Conservation (phyloP, 2,329 filamentous ascomycete species). For the Graphilbum sp. region DNA sequence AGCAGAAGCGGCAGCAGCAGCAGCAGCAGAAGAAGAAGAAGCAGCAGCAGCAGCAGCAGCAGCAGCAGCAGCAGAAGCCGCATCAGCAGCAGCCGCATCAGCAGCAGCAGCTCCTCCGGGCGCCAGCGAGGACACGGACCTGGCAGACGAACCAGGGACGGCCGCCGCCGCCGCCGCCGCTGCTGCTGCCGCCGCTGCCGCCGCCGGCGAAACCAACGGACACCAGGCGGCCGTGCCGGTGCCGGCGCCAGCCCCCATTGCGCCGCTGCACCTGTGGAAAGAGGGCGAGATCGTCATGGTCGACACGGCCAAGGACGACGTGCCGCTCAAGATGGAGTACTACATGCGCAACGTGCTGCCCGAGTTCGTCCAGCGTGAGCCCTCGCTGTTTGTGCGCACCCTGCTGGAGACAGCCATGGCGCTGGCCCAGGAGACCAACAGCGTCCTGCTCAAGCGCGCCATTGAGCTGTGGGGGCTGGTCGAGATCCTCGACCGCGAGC, state of each 20-base stretch:
- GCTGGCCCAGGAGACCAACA: slow-evolving; percentile 30
- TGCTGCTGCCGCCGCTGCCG: too few relatives aligned
- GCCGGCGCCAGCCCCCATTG: slow-evolving; percentile 13
- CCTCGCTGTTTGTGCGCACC: slow-evolving; percentile 41
- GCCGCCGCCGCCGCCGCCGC: too few relatives aligned
- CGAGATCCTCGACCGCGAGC: slow-evolving; percentile 47
- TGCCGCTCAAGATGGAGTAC: slow-evolving; percentile 39
- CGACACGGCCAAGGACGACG: slow-evolving; percentile 43
- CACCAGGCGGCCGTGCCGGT: slow-evolving; percentile 10
- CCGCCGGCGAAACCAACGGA: too few relatives aligned
- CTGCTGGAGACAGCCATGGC: slow-evolving; percentile 34
- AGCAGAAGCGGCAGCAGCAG: slow-evolving; percentile 7
- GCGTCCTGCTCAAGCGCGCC: slow-evolving; percentile 38
- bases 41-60: neutral
- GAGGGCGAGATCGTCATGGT: slow-evolving; percentile 31
- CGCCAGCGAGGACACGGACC: too few relatives aligned
- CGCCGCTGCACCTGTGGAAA: slow-evolving; percentile 9
- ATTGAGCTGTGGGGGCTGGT: slow-evolving; percentile 50
- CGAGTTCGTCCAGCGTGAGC: slow-evolving; percentile 41
- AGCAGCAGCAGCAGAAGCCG: slow-evolving; percentile 7
- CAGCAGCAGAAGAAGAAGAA: neutral
- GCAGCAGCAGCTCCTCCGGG: too few relatives aligned
- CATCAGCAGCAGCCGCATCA: too few relatives aligned
- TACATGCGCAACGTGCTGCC: slow-evolving; percentile 43
- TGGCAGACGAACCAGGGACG: too few relatives aligned